Percentiles rank a stretch among this genome's conserved stretches.
phyloP scores from a whole-genome alignment of 163 green algal species.

The Chloromonas sp. region DNA sequence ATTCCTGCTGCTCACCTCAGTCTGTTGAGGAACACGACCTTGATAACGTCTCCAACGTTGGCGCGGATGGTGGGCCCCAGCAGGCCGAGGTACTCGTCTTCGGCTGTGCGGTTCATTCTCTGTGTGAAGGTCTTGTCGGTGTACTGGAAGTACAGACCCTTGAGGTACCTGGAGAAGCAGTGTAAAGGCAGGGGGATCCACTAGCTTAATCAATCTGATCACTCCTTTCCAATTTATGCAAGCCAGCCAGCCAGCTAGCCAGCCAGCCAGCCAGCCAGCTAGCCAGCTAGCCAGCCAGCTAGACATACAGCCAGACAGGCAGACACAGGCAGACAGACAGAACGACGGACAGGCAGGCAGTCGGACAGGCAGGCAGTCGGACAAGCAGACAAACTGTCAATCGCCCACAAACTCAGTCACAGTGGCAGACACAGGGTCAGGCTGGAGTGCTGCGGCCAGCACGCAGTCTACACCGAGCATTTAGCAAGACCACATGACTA shows the following conservation, averaged over 20 bases:
- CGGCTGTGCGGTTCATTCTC: slow-evolving; percentile 29
- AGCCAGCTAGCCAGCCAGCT: too few relatives aligned
- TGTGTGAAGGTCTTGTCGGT: slow-evolving; percentile 65
- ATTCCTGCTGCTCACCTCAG: slow-evolving; percentile 7
- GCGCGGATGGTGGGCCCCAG: slow-evolving; percentile 60
- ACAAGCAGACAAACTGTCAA: too few relatives aligned
- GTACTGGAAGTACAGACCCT: slow-evolving; percentile 66
- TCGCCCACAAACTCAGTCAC: too few relatives aligned
- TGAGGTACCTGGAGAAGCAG: slow-evolving; percentile 36
- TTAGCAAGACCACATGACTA: too few relatives aligned
- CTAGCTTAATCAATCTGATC: not conserved
- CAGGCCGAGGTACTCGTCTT: slow-evolving; percentile 65
- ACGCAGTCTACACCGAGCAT: too few relatives aligned
- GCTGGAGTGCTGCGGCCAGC: too few relatives aligned
- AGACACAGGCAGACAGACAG: not conserved
- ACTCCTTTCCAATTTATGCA: too few relatives aligned
- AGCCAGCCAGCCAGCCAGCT: too few relatives aligned
- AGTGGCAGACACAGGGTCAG: too few relatives aligned
- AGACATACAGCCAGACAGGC: not conserved
- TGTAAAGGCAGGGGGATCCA: not conserved
- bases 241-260: too few relatives aligned
- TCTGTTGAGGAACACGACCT: slow-evolving; percentile 42
- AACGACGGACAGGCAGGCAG: not conserved
- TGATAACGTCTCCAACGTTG: slow-evolving; percentile 58
- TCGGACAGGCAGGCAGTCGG: not conserved